Evolutionary conservation across 106 monocot species (phyloP).

Genomic region (Chionographis japonica): DNA sequence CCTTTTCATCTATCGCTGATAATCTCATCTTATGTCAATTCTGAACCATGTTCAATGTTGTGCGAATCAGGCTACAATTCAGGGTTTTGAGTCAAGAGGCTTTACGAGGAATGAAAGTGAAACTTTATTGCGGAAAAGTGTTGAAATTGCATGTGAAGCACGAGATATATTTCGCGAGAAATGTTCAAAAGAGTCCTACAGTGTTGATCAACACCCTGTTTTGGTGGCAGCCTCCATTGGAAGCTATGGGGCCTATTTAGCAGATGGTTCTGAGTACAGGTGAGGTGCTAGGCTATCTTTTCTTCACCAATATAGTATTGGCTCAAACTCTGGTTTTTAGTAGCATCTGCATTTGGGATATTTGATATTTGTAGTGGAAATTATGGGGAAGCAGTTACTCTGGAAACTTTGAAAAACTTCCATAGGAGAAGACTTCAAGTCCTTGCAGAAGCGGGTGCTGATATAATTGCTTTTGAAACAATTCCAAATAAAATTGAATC

Average conservation of each 20-base stretch:
- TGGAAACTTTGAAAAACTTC: conserved; percentile 72
- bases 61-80: conserved; percentile 68
- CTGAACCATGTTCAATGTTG: background rate
- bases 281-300: conserved; percentile 1
- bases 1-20: conserved; percentile 3
- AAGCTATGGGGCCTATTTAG: conserved; percentile 94
- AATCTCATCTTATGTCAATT: background rate
- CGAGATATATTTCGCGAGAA: conserved; percentile 48
- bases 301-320: background rate
- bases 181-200: conserved; percentile 4
- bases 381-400: conserved; percentile 56
- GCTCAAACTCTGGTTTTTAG: background rate
- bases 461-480: conserved; percentile 90
- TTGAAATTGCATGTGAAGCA: conserved; percentile 82
- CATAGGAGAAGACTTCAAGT: conserved; percentile 76
- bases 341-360: background rate
- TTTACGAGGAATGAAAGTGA: conserved; percentile 71
- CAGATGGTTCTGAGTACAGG: conserved; percentile 96
- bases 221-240: conserved; percentile 88
- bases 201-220: conserved; percentile 21
- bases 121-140: conserved; percentile 72
- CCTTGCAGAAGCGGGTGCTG: conserved; percentile 76
- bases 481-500: conserved; percentile 89
- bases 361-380: conserved; percentile 57
- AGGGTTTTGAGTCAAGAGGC: conserved; percentile 76